Base-by-base conservation (phyloP, 768 basidiomycete genomes). In the Lactarius sanguifluus region DNA sequence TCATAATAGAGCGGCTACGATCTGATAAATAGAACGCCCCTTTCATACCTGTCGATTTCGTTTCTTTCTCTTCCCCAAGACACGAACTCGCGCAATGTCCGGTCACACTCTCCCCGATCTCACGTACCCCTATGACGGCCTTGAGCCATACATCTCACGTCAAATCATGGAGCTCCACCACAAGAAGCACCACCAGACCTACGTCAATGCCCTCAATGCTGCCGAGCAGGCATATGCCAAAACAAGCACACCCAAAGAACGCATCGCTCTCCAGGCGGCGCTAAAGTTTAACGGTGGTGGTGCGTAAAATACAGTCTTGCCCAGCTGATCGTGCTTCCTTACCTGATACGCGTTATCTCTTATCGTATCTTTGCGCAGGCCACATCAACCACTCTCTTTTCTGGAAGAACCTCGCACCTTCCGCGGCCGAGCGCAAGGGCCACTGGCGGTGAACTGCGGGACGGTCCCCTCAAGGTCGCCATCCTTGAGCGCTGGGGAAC, bases 231-330 rank as follows among this genome's bases (percentile, higher is more conserved):
- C 84, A 0, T 92, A 94, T 75, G 81, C 86, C 57, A 85, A 85
- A 71, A 80, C 90, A 0, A 71, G 78, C 3, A 83, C 87, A 58
- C 84, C 91, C 73, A 92, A 89, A 79, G 87, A 90, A 75, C 85
- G 87, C 70, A 94, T 97, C 73, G 88, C 86, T 28, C 89, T 97
- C 64, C 93, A 95, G 77, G 86, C 91, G 18, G 94, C 94, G 6
- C 82, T 97, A 77, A 94, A 91, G 79, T 98, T 98, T 84, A 97
- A 98, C 77, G 95, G 95, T 69, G 95, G 95, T 79, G 95, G 94
- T 89, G 75, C 73, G 86, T 79, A 25, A 43, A 25, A 40, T 47
- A 23, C 34, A n/a, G 52, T 23, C 56, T 20, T 25, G 1, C 16
- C 9, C 34, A 28, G 45, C 57, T 62, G 55, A 57, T 30, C 41